Conservation (phyloP, 495 filamentous ascomycete genomes). For the Durotheca rogersii region DNA sequence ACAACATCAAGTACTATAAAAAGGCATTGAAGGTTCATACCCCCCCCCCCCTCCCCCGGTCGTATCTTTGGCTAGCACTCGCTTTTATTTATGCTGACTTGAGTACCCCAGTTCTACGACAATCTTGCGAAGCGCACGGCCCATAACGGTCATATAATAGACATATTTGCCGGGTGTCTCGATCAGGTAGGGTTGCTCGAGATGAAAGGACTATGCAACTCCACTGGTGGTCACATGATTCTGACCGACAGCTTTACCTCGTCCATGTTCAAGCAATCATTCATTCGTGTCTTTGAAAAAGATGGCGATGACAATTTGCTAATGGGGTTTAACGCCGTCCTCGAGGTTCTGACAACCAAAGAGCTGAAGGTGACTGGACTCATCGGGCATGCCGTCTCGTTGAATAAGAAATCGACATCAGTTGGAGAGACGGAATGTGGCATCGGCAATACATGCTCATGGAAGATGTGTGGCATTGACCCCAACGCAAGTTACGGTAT, state of each 20-base stretch:
- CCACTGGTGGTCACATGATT: constrained; percentile 97
- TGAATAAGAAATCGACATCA: constrained; percentile 97
- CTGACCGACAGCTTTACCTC: constrained; percentile 98
- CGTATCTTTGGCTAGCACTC: not conserved
- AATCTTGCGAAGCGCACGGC: constrained; percentile 92
- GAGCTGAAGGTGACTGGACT: constrained; percentile 98
- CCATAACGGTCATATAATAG: constrained; percentile 95
- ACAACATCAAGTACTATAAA: constrained; percentile 99
- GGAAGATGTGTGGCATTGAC: constrained; percentile 99
- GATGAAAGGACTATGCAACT: constrained; percentile 98
- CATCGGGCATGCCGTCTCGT: constrained; percentile 92
- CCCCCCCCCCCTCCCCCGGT: not conserved
- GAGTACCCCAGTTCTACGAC: constrained; percentile 81
- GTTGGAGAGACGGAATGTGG: constrained; percentile 98
- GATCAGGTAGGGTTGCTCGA: constrained; percentile 97
- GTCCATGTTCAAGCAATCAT: constrained; percentile 99
- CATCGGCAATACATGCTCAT: constrained; percentile 97
- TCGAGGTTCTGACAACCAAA: constrained; percentile 96
- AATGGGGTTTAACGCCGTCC: constrained; percentile 97
- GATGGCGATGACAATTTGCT: constrained; percentile 90
- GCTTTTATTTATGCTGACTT: constrained; percentile 21
- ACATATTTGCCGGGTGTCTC: constrained; percentile 97
- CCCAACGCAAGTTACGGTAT: constrained; percentile 90
- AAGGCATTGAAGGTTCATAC: constrained; percentile 86
- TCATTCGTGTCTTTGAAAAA: constrained; percentile 95